Evolutionary conservation across 1,284 basidiomycete genomes (phyloP), one percentile per base, ranked within the genome.

Genomic region (Ganoderma meredithae): DNA sequence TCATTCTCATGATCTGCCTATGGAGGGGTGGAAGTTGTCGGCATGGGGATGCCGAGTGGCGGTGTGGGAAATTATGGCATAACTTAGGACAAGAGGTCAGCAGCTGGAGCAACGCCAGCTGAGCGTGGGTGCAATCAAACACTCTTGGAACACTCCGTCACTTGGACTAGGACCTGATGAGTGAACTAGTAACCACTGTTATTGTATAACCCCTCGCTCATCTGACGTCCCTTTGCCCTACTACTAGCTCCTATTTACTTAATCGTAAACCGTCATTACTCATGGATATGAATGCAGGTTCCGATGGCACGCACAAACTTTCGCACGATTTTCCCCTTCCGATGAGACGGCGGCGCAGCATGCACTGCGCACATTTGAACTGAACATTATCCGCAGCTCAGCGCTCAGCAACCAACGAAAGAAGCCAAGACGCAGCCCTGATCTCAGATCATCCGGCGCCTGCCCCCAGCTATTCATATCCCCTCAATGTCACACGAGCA

Each of bases 401-500:
- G 27, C 31, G 52, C 52, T 19, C 27, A 55, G 27, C 31, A 55
- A 55, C 31, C 52, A 27, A 55, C 52, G 31, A 12, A 27, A 33
- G 52, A 55, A 31, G 52, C 17, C 17, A 19, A 19, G 31, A 55
- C 15, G 13, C 31, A 27, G 31, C 31, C 15, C 52, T 55, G 52
- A 31, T 55, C 52, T 55, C 52, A 33, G 52, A 55, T 55, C 52
- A 55, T 25, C 17, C 52, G n/a, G 60, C 65, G 59, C 56, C 49
- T 66, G 31, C 33, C 41, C 65, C 33, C 25, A 27, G 7, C 22
- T 60, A 44, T 41, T 53, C 59, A 53, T 61, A 66, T 62, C 52
- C 52, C 31, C 47, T 52, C 47, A 52, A 52, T 22, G 69, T 72
- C 71, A 71, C 71, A 67, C 73, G 71, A 71, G 47, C 63, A n/a